Evolutionary conservation across 2,329 filamentous ascomycete genomes (phyloP), one percentile per base, ranked within the genome.

Genomic region (Sphaerulina vaccinii): DNA sequence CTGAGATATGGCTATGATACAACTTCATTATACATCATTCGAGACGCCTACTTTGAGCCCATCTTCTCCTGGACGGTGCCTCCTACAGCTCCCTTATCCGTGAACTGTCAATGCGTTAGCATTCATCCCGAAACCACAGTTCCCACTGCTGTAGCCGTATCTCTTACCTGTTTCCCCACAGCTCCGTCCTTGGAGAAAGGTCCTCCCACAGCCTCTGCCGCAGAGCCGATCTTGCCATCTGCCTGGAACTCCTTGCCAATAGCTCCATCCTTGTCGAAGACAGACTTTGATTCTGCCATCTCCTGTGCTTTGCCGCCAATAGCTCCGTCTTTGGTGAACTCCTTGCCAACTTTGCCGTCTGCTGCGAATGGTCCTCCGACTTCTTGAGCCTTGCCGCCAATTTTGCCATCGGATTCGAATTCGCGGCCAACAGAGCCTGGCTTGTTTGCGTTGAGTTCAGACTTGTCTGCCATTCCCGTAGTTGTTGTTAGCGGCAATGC

Each of bases 301-400:
- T 52, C 50, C 16, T 52, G 38, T 1, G 43, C 43, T 29, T 40
- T 52, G 1, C 50, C 50, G n/a, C 50, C 50, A 8, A 52, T 48
- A 10, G 50, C 44, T 11, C 50, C 50, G n/a, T 42, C 42, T 18
- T 45, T 52, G 5, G 42, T 47, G 32, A 52, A 52, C 11, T 52
- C 18, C 22, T 52, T 47, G 6, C 50, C 50, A 18, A 52, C 39
- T 6, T 32, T 45, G 13, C 42, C 49, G 8, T 52, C 49, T 21
- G 49, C 42, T 9, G 49, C 49, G 19, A 52, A 52, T 6, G 49
- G 42, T 16, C 49, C 49, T 1, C 50, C 50, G 10, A 52, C 40
- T 18, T 42, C 36, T 36, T 52, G 37, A 1, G 43, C 50, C 15
- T 27, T 22, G 16, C 37, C 29, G 5, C 50, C 50, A 21, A 54